phyloP scores from a whole-genome alignment of 257 asterid species.

The Solanum habrochaites region DNA sequence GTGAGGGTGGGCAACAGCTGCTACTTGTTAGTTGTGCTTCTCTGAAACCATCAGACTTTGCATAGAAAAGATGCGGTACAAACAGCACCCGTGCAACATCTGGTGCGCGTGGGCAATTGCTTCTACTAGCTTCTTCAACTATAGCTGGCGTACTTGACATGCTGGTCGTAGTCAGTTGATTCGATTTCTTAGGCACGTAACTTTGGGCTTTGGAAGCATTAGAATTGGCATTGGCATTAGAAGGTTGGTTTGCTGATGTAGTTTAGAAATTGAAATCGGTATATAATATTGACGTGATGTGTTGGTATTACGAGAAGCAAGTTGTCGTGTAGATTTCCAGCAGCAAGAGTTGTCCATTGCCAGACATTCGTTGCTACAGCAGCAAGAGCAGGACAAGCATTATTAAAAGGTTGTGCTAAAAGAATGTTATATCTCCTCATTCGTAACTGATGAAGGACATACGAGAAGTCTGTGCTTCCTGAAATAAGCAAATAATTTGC shows the following conservation, averaged over 20 bases:
- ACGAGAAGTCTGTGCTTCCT: conserved; percentile 39
- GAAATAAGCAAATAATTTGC: conserved; percentile 38
- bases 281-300: not conserved
- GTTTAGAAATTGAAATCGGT: not conserved
- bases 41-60: not conserved
- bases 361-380: conserved; percentile 43
- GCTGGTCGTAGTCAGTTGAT: conserved; percentile 3
- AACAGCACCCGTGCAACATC: conserved; percentile 3
- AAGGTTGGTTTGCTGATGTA: not conserved
- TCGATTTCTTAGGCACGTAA: not conserved
- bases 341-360: conserved; percentile 32
- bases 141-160: conserved; percentile 1
- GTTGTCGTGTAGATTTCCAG: conserved; percentile 16
- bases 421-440: conserved; percentile 42
- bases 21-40: not conserved
- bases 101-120: conserved; percentile 4
- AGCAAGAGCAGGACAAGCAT: conserved; percentile 34
- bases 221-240: not conserved
- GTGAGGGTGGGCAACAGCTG: not conserved
- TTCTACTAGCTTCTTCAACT: conserved; percentile 2
- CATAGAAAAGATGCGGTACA: conserved; percentile 26
- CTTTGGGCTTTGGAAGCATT: not conserved
- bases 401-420: conserved; percentile 32
- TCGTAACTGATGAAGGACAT: conserved; percentile 42
- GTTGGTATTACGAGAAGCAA: not conserved